Percentiles rank a stretch among this genome's conserved stretches.
phyloP scores from a whole-genome alignment of 352 stramenopile genomes.

The Albugo laibachii region DNA sequence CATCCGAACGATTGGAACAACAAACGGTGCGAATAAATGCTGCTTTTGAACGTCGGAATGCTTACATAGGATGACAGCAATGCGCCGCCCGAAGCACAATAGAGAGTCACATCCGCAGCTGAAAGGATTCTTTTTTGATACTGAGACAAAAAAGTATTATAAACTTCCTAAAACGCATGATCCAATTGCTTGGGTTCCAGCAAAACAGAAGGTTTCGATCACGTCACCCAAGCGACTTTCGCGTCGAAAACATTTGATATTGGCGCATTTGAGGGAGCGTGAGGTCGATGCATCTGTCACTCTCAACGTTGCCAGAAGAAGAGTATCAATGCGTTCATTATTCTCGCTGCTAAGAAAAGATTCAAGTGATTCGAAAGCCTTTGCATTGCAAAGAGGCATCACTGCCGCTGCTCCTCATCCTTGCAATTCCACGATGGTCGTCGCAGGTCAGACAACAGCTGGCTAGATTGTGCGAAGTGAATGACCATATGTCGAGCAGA shows the following conservation, averaged over 20 bases:
- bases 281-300: too few relatives aligned
- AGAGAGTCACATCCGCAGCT: background rate
- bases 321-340: background rate
- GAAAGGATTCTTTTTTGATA: background rate
- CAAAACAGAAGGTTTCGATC: background rate
- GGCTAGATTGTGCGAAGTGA: too few relatives aligned
- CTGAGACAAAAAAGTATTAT: background rate
- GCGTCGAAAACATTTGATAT: too few relatives aligned
- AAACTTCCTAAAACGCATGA: background rate
- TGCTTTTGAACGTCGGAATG: background rate
- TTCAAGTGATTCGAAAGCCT: conserved; percentile 4
- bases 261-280: too few relatives aligned
- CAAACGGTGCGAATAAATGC: too few relatives aligned
- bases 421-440: too few relatives aligned
- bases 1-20: background rate
- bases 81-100: background rate
- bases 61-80: background rate
- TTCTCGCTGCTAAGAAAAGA: background rate
- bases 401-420: too few relatives aligned
- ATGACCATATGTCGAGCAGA: too few relatives aligned
- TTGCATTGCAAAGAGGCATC: too few relatives aligned
- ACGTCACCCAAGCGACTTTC: too few relatives aligned
- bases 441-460: too few relatives aligned
- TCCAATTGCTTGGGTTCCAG: background rate
- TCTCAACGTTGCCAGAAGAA: background rate